phyloP scores from a whole-genome alignment of 257 asterid species.

The Penstemon davidsonii region DNA sequence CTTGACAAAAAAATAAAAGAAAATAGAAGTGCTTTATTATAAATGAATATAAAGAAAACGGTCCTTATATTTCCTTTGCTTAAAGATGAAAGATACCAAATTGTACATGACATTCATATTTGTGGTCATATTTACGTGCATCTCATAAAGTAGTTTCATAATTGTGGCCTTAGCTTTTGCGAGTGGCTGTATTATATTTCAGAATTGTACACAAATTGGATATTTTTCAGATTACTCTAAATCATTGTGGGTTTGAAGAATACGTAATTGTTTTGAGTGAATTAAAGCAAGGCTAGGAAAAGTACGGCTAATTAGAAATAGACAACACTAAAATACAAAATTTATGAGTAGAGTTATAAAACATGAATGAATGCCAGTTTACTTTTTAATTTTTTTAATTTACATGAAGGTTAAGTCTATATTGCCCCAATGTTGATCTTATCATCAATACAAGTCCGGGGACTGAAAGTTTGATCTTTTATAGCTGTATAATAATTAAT shows the following conservation, averaged over 20 bases:
- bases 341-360: neutral
- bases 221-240: conserved; percentile 35
- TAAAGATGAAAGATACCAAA: too few species aligned
- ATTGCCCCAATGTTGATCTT: conserved; percentile 20
- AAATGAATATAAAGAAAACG: too few species aligned
- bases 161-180: conserved; percentile 5
- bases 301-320: neutral
- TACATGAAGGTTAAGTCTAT: conserved; percentile 12
- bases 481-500: neutral
- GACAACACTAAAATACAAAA: neutral
- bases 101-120: too few species aligned
- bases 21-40: too few species aligned
- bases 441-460: too few species aligned
- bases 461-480: neutral
- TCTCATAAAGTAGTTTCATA: too few species aligned
- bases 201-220: conserved; percentile 13
- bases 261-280: conserved; percentile 25
- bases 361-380: neutral
- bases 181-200: conserved; percentile 26
- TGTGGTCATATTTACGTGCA: too few species aligned
- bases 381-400: neutral
- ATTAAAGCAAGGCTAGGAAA: conserved; percentile 25
- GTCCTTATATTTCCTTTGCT: too few species aligned
- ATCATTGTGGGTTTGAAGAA: conserved; percentile 52
- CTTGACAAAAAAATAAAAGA: too few species aligned